Percentiles rank a stretch among this genome's conserved stretches.
phyloP scores from a whole-genome alignment of 331 rosid species.

The Erythrophleum ivorense region DNA sequence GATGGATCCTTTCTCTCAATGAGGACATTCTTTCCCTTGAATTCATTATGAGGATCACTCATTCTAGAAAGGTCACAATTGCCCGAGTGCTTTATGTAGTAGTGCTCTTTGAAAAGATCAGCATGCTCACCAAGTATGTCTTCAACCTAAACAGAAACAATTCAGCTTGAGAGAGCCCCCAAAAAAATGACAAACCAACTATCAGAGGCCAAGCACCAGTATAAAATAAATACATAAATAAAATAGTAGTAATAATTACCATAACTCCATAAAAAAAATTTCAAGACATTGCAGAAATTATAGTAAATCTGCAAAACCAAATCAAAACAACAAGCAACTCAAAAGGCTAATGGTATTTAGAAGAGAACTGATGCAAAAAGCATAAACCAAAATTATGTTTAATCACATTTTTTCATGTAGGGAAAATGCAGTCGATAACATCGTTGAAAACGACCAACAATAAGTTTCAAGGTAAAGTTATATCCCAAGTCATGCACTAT shows the following conservation, averaged over 20 bases:
- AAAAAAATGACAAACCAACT: constrained; percentile 12
- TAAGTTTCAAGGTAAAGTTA: background rate
- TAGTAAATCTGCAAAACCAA: background rate
- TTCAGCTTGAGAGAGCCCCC: constrained; percentile 24
- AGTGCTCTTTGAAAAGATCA: constrained; percentile 74
- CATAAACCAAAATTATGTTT: background rate
- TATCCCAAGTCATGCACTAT: background rate
- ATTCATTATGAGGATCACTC: constrained; percentile 96
- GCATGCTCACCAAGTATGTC: constrained; percentile 89
- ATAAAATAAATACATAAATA: background rate
- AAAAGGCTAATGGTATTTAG: constrained; percentile 7
- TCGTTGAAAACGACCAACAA: background rate
- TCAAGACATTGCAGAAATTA: constrained; percentile 11
- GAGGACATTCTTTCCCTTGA: constrained; percentile 78
- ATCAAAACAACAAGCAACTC: background rate
- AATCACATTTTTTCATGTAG: background rate
- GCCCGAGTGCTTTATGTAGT: constrained; percentile 71
- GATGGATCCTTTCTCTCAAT: constrained; percentile 70
- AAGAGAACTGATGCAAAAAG: background rate
- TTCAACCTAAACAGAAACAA: constrained; percentile 61
- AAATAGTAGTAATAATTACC: background rate
- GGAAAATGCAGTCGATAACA: background rate
- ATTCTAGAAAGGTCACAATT: constrained; percentile 83
- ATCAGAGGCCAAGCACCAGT: background rate
- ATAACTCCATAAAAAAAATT: constrained; percentile 3